Conservation (phyloP, 176 grass and related monocot species). For the Triticum monococcum region DNA sequence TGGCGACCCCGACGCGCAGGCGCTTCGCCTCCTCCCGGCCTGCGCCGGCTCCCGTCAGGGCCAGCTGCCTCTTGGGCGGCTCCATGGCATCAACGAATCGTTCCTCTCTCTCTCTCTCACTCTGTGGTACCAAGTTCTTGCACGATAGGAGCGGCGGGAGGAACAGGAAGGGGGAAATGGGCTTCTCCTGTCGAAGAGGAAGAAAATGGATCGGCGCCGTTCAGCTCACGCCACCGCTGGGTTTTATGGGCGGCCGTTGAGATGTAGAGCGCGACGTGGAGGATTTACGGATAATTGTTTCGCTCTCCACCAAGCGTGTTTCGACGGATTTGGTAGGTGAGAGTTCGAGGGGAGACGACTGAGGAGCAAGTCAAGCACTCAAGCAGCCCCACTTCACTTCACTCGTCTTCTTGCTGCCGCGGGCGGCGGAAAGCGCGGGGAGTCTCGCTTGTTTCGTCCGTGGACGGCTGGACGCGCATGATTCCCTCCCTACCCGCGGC, state of each 20-base stretch:
- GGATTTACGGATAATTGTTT: neutral
- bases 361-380: neutral
- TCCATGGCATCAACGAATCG: neutral
- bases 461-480: neutral
- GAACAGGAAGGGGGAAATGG: neutral
- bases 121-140: neutral
- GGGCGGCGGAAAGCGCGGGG: neutral
- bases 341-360: slow-evolving; percentile 1
- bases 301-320: neutral
- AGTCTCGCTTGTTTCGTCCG: neutral
- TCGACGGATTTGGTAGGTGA: neutral
- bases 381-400: neutral
- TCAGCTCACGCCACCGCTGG: neutral
- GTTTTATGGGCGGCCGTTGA: neutral
- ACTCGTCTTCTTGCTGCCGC: neutral
- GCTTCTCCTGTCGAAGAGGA: neutral
- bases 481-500: neutral
- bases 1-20: neutral
- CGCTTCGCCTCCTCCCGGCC: neutral
- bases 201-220: neutral
- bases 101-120: neutral
- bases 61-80: slow-evolving; percentile 20
- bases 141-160: neutral
- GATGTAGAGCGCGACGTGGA: neutral
- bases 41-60: neutral